Base-by-base conservation (phyloP, 108 stramenopile species). In the Conticribra guillardii region DNA sequence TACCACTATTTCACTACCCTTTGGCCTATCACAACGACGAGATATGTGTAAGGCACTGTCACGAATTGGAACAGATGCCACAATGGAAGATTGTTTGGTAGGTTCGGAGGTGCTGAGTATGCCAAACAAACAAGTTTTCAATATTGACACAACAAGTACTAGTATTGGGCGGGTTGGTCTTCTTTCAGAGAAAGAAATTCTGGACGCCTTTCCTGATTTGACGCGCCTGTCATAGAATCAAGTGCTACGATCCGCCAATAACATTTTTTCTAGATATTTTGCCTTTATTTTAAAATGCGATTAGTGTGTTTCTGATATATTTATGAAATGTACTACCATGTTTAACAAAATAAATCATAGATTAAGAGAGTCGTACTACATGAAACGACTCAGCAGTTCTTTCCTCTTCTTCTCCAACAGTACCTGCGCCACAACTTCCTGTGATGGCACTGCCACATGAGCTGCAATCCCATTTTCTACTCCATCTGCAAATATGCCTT, bases 391-490 rank as follows among this genome's bases (percentile, higher is more conserved):
- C 75, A 92, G 64, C 18, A 95, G 54, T 15, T 77, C 82, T 63
- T 87, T 77, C 80, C 92, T 95, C 85, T 93, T 95, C 68, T 85
- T 78, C 53, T 87, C 74, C 53, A 93, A 51, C 58, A 95, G 46
- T 2, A 79, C 63, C 46, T 84, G 70, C 14, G 70, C 56, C 9
- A 95, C 74, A 32, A 90, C 57, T 51, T 93, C 89, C 64, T 82
- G 81, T 18, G 91, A 81, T 0, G 90, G 90, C 7, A 91, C 77
- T 3, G 82, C 81, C 22, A 73, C 48, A 22, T 77, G 56, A 30
- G 75, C 65, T 3, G 64, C 22, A 46, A 84, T 65, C 11, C 75
- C 83, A 45, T 71, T 63, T 29, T 19, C 65, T 0, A 66, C 17
- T 7, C 53, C 59, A 2, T 54, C 48, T 9, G 55, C 27, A 46